phyloP scores from a whole-genome alignment of 2,329 filamentous ascomycete genomes.

The Lasiodiplodia theobromae region DNA sequence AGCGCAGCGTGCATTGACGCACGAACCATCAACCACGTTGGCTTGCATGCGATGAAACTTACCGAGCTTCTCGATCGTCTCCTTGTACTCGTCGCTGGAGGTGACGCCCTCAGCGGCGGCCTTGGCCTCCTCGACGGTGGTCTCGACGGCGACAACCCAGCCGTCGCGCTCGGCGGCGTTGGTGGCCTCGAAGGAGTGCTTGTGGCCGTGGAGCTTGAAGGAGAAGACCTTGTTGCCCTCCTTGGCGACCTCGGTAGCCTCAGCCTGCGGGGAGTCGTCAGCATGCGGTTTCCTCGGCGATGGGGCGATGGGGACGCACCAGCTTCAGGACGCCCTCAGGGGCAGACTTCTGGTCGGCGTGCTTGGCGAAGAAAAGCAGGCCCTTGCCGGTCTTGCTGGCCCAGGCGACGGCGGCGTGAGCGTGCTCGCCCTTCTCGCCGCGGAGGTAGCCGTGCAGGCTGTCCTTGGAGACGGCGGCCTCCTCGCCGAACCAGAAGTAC shows the following conservation, averaged over 20 bases:
- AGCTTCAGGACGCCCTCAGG: conserved; percentile 85
- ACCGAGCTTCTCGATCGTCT: conserved; percentile 75
- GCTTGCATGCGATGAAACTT: conserved; percentile 46
- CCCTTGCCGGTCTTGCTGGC: conserved; percentile 94
- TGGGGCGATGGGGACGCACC: conserved; percentile 60
- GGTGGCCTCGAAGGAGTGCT: conserved; percentile 90
- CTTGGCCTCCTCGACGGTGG: conserved; percentile 85
- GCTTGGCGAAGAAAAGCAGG: conserved; percentile 89
- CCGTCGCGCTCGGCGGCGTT: conserved; percentile 81
- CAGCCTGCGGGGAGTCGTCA: conserved; percentile 59
- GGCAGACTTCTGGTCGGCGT: conserved; percentile 78
- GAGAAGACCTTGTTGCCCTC: conserved; percentile 83
- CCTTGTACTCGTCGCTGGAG: conserved; percentile 88
- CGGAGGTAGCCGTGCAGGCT: conserved; percentile 80
- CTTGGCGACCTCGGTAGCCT: conserved; percentile 74
- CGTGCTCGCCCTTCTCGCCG: conserved; percentile 82
- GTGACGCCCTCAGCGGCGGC: conserved; percentile 75
- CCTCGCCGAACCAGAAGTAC: conserved; percentile 75
- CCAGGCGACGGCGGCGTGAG: conserved; percentile 85
- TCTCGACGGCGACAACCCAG: conserved; percentile 87
- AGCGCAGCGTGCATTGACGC: conserved; percentile 27
- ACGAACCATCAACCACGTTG: conserved; percentile 32
- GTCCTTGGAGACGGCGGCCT: conserved; percentile 71
- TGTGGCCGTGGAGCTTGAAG: conserved; percentile 84
- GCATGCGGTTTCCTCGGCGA: conserved; percentile 25